Conservation (phyloP, 768 basidiomycete genomes). For the Suillus decipiens region DNA sequence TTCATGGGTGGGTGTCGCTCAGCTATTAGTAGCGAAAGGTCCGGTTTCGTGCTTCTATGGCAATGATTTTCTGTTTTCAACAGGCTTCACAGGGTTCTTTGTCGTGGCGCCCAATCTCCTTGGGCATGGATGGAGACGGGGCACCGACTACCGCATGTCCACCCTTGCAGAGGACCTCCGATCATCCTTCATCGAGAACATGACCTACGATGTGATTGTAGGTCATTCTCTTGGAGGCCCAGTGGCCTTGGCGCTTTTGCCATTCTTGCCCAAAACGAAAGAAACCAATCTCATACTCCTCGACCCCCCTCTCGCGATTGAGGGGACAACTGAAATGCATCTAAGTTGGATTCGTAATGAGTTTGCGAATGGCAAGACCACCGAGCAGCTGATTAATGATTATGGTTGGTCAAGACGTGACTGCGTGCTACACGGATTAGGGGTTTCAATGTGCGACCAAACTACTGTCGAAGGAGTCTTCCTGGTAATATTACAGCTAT, state of each 20-base stretch:
- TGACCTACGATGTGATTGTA: conserved; percentile 19
- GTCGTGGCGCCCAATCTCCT: conserved; percentile 23
- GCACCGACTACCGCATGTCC: conserved; percentile 13
- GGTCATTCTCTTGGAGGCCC: conserved; percentile 23
- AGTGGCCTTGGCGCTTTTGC: conserved; percentile 18
- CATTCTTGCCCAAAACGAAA: conserved; percentile 12
- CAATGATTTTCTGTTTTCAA: conserved; percentile 3
- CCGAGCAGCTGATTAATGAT: conserved; percentile 9
- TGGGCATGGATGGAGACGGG: conserved; percentile 16
- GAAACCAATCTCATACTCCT: conserved; percentile 13
- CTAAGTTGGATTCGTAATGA: not conserved
- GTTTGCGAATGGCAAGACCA: conserved; percentile 1
- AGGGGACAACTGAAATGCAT: not conserved
- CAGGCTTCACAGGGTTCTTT: conserved; percentile 16
- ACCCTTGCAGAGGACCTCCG: conserved; percentile 18
- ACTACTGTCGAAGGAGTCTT: not conserved
- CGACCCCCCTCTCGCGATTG: conserved; percentile 15
- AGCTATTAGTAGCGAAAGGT: conserved; percentile 20
- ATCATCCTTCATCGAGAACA: conserved; percentile 12
- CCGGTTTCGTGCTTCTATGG: not conserved
- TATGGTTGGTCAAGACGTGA: conserved; percentile 19
- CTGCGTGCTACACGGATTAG: conserved; percentile 10
- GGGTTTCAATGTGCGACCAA: conserved; percentile 11
- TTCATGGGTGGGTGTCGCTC: conserved; percentile 21
- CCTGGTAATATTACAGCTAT: not conserved